phyloP scores from a whole-genome alignment of 331 rosid genomes.

The Cucumis variabilis region DNA sequence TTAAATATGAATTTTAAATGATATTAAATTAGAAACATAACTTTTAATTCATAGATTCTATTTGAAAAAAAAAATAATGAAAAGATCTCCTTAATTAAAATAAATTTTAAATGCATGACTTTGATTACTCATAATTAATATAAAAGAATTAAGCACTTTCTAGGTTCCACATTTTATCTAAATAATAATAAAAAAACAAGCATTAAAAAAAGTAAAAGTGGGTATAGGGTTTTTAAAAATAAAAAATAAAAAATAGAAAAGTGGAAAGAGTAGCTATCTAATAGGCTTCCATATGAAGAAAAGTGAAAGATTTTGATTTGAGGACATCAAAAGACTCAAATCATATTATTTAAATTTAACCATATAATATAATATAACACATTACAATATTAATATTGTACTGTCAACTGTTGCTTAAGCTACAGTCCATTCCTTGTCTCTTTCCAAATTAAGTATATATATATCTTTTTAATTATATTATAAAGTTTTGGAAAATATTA shows the following conservation, averaged over 20 bases:
- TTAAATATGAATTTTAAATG: too few relatives aligned
- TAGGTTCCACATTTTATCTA: not conserved
- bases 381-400: not conserved
- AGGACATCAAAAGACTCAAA: constrained; percentile 18
- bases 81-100: not conserved
- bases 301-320: constrained; percentile 26
- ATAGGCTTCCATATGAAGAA: constrained; percentile 25
- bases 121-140: not conserved
- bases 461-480: not conserved
- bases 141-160: not conserved
- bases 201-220: not conserved
- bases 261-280: not conserved
- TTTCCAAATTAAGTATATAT: not conserved
- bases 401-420: constrained; percentile 21
- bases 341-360: not conserved
- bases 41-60: too few relatives aligned
- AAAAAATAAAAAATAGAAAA: not conserved
- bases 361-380: not conserved
- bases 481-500: not conserved
- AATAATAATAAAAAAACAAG: not conserved
- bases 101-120: not conserved
- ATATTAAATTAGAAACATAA: too few relatives aligned
- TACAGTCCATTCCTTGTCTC: constrained; percentile 6
- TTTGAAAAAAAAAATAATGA: not conserved
- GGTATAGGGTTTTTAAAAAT: not conserved